Percentiles rank a stretch among this genome's conserved stretches.
phyloP scores from a whole-genome alignment of 352 stramenopile species.

The Phytophthora foliorum region DNA sequence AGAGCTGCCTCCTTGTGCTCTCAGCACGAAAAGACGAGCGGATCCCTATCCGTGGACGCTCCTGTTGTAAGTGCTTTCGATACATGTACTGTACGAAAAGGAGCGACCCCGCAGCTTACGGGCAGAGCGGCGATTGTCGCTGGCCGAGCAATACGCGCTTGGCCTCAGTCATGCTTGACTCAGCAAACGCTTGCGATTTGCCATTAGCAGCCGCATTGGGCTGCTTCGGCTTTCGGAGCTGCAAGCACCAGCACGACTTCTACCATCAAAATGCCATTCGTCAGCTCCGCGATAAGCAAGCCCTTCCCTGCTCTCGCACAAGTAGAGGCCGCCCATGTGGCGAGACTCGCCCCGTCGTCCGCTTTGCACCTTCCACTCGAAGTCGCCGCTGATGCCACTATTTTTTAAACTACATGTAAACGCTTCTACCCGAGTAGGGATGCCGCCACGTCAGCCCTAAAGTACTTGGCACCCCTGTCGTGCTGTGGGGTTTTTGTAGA shows the following conservation, averaged over 20 bases:
- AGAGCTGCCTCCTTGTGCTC: conserved; percentile 35
- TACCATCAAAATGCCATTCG: conserved; percentile 28
- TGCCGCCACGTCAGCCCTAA: neutral
- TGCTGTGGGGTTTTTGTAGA: conserved; percentile 4
- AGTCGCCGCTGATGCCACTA: conserved; percentile 4
- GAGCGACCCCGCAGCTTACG: conserved; percentile 23
- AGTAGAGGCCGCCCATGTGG: conserved; percentile 24
- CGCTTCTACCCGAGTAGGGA: conserved; percentile 25
- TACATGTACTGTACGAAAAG: conserved; percentile 19
- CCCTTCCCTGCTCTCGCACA: conserved; percentile 31
- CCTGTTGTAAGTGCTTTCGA: conserved; percentile 10
- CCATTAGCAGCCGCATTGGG: conserved; percentile 3
- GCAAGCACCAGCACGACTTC: conserved; percentile 17
- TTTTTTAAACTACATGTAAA: no score
- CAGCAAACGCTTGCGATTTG: conserved; percentile 13
- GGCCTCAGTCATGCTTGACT: conserved; percentile 11
- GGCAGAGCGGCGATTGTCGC: conserved; percentile 19
- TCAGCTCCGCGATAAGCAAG: conserved; percentile 23
- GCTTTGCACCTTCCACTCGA: conserved; percentile 23
- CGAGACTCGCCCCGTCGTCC: conserved; percentile 6
- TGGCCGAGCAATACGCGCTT: neutral
- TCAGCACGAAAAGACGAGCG: conserved; percentile 43
- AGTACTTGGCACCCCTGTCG: neutral
- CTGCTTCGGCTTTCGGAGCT: neutral
- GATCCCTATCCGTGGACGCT: conserved; percentile 7